Evolutionary conservation across 2,329 filamentous ascomycete species (phyloP), one percentile per base, ranked within the genome.

Genomic region (Trichoderma breve): DNA sequence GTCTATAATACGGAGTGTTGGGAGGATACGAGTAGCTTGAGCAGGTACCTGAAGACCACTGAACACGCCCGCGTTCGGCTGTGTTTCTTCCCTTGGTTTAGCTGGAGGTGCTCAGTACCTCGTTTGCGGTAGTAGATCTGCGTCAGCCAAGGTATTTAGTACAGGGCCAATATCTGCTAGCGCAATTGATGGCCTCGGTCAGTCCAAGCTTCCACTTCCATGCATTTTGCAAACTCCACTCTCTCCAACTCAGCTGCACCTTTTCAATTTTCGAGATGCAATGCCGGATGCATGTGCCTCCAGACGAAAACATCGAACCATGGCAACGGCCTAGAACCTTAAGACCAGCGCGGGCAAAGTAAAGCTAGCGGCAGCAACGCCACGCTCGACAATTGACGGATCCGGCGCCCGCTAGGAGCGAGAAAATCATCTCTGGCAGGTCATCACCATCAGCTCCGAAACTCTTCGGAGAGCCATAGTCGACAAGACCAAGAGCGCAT

Each of bases 221-320:
- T 53, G 47, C 47, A 57, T 39, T 67, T 32, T 55, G 63, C 63
- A 28, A 39, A 58, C 65, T 57, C 65, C 65, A 34, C 62, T 28
- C n/a, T 43, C 55, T 60, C 53, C 55, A 24, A 47, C 34, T 60
- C 65, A 62, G 55, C 57, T 53, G 36, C 32, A 28, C 18, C 57
- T 60, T 11, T 14, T 58, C 55, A 12, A 6, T 28, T 34, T 53
- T 69, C 28, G 39, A 43, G 3, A 43, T 51, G 12, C 34, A n/a
- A 9, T 51, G 55, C 65, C 67, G 67, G 39, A 62, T 30, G 67
- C 67, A 39, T 26, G 26, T 26, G 30, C 58, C 12, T 14, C 18
- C 15, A 7, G 39, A 28, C 57, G 57, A 51, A 70, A 70, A 4
- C 67, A 18, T 70, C 67, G 21, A 36, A 30, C 51, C 64, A 58